A percentile compares a stretch with the other conserved stretches of the same genome.
These are phyloP conservation scores for Asterophora parasitica DNA, from an alignment of 768 basidiomycete species.

Conservation along the genomic window DNA sequence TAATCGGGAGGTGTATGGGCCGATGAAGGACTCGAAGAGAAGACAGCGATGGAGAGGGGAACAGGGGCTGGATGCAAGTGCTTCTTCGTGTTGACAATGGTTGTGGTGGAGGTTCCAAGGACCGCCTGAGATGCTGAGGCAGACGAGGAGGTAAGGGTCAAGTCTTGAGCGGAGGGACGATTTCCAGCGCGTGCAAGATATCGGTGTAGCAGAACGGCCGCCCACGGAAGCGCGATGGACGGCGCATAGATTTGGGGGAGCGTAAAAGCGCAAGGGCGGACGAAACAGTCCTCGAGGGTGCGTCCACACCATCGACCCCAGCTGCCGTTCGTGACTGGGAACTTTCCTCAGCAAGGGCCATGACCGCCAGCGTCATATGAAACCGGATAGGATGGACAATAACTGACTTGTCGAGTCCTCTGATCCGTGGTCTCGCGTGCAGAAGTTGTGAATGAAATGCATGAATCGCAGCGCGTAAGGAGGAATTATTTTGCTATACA, in stretches of 20 bases:
- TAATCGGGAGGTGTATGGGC: background rate
- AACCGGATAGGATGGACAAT: constrained; percentile 54
- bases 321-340: background rate
- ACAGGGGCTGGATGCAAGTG: background rate
- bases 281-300: constrained; percentile 26
- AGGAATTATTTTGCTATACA: constrained; percentile 2
- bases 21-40: constrained; percentile 19
- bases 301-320: too few relatives aligned
- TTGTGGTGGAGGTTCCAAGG: too few relatives aligned
- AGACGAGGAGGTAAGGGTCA: background rate
- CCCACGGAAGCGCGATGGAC: constrained; percentile 8
- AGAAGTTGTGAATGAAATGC: background rate
- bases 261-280: constrained; percentile 40
- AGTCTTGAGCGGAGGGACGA: background rate
- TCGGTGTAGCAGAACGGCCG: constrained; percentile 19
- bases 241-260: constrained; percentile 26
- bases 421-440: constrained; percentile 21
- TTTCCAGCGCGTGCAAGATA: constrained; percentile 5
- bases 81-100: too few relatives aligned
- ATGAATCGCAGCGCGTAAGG: background rate
- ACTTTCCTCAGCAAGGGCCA: constrained; percentile 48
- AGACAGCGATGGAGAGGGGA: background rate
- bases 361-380: constrained; percentile 73
- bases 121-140: constrained; percentile 21
- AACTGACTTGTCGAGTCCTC: constrained; percentile 58